A percentile compares a stretch with the other conserved stretches of the same genome.
Evolutionary conservation across 1,139 yeast genomes (phyloP).

Genomic region (Candida glucosophila): DNA sequence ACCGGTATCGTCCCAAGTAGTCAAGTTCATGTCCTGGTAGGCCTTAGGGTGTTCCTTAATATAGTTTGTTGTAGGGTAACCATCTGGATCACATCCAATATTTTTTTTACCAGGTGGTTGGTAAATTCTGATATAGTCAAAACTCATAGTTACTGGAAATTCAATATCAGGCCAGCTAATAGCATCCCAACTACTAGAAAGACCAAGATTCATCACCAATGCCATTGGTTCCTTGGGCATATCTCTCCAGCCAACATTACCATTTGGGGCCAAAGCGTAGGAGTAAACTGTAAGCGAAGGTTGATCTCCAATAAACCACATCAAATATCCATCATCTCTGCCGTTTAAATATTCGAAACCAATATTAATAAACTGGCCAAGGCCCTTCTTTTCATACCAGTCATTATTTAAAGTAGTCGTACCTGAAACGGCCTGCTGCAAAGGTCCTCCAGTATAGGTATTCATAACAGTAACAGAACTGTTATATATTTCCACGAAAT

Average conservation of each 20-base stretch:
- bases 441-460: constrained; percentile 74
- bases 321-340: constrained; percentile 56
- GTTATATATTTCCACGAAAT: constrained; percentile 59
- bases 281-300: constrained; percentile 59
- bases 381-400: constrained; percentile 82
- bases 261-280: constrained; percentile 67
- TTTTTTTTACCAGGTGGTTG: constrained; percentile 50
- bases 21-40: constrained; percentile 53
- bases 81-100: constrained; percentile 69
- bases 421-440: constrained; percentile 78
- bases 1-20: constrained; percentile 62
- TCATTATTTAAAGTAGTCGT: constrained; percentile 58
- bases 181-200: constrained; percentile 76
- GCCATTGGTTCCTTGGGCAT: constrained; percentile 85
- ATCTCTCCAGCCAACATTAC: constrained; percentile 69
- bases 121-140: constrained; percentile 74
- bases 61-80: constrained; percentile 67
- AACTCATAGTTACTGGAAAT: constrained; percentile 60
- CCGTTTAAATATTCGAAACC: constrained; percentile 75
- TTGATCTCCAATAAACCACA: constrained; percentile 72
- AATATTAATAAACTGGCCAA: constrained; percentile 58
- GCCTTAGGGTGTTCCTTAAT: constrained; percentile 56
- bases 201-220: constrained; percentile 66
- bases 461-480: constrained; percentile 58
- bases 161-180: constrained; percentile 65